Conservation (phyloP, 768 basidiomycete genomes). For the Paxillus rubicundulus region DNA sequence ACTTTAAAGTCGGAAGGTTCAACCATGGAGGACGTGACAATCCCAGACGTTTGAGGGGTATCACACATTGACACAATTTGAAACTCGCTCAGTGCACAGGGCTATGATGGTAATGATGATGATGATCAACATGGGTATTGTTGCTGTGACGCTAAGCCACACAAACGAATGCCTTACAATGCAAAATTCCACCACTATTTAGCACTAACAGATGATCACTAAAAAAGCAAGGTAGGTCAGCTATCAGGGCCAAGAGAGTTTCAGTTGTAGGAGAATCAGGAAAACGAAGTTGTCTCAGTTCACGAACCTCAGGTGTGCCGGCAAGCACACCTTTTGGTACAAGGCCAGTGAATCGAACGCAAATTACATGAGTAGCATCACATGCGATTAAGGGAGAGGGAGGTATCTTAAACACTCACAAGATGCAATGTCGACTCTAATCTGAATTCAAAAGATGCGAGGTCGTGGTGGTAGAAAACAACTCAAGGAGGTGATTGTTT, state of each 20-base stretch:
- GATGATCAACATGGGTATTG: constrained; percentile 17
- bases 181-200: constrained; percentile 3
- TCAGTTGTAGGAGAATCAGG: constrained; percentile 40
- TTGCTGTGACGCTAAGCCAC: constrained; percentile 3
- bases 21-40: background rate
- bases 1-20: constrained; percentile 42
- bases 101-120: constrained; percentile 13
- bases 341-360: constrained; percentile 72
- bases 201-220: background rate
- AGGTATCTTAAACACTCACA: constrained; percentile 14
- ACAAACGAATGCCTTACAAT: constrained; percentile 10
- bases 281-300: constrained; percentile 66
- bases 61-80: constrained; percentile 22
- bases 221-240: constrained; percentile 8
- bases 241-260: background rate
- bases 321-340: constrained; percentile 75
- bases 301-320: constrained; percentile 65
- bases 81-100: constrained; percentile 9
- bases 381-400: constrained; percentile 20
- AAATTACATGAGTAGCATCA: constrained; percentile 80
- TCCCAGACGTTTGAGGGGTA: constrained; percentile 10
- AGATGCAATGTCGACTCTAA: background rate
- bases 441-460: background rate
- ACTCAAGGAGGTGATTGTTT: background rate
- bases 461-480: background rate